These are phyloP conservation scores for Acanthamoeba castellanii DNA, from an alignment of 208 protist genomes.

Conservation along the genomic window DNA sequence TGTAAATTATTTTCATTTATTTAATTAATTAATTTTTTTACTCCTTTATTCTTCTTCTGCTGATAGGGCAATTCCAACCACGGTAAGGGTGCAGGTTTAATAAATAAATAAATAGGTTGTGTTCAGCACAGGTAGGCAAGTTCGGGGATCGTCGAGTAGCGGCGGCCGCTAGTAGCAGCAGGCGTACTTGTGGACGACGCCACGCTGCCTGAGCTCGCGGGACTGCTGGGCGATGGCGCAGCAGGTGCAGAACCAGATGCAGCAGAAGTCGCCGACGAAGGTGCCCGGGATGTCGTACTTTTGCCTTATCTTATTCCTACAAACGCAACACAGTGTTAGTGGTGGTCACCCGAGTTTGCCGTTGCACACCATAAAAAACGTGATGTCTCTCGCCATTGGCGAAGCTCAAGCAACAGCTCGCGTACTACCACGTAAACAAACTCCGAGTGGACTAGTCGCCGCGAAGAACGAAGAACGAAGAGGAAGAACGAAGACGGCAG, in stretches of 20 bases:
- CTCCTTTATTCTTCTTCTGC: too few relatives aligned
- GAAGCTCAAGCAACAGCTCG: not conserved
- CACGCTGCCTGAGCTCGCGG: constrained; percentile 27
- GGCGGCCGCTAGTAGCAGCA: not conserved
- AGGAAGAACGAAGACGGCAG: not conserved
- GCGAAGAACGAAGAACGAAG: not conserved
- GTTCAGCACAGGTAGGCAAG: not conserved
- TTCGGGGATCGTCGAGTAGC: too few relatives aligned
- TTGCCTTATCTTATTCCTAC: constrained; percentile 21
- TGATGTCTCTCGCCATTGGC: not conserved
- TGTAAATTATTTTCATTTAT: not conserved
- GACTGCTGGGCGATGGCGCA: constrained; percentile 63
- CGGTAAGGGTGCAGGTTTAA: too few relatives aligned
- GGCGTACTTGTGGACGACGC: constrained; percentile 12
- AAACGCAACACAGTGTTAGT: not conserved
- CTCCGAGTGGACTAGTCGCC: not conserved
- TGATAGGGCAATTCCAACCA: too few relatives aligned
- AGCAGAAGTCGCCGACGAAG: constrained; percentile 19
- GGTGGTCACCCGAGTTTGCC: too few relatives aligned
- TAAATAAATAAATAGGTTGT: not conserved
- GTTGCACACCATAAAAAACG: not conserved
- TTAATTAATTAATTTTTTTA: too few relatives aligned
- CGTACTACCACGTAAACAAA: not conserved
- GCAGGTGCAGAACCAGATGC: constrained; percentile 18
- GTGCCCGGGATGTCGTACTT: constrained; percentile 67